Conservation (phyloP, 2,329 filamentous ascomycete genomes). For the Ophiostoma australiae region DNA sequence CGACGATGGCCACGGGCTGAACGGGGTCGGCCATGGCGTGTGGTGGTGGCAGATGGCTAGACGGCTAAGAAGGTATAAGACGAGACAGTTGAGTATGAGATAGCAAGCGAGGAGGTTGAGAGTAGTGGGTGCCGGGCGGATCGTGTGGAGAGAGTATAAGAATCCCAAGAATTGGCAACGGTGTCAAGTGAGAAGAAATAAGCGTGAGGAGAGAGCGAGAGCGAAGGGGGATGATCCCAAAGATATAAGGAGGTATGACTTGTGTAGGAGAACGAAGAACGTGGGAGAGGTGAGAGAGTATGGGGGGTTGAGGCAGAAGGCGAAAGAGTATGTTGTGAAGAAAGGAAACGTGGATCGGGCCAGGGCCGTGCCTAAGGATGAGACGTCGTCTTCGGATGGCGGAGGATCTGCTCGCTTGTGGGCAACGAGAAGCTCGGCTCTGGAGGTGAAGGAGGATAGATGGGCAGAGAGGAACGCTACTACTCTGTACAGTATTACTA, state of each 20-base stretch:
- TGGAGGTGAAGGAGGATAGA: neutral
- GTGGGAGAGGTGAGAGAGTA: neutral
- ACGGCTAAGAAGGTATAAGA: neutral
- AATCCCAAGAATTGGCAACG: neutral
- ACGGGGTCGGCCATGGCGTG: constrained; percentile 22
- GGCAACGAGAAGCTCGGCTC: neutral
- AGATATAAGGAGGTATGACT: neutral
- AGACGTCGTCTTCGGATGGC: neutral
- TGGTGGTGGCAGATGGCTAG: neutral
- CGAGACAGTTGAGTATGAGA: neutral
- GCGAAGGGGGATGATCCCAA: neutral
- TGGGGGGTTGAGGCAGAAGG: neutral
- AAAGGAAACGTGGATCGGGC: neutral
- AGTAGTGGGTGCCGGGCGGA: constrained; percentile 4
- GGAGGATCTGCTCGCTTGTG: neutral
- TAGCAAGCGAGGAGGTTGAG: neutral
- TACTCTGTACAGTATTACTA: no score
- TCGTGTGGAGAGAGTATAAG: constrained; percentile 7
- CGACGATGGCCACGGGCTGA: constrained; percentile 38
- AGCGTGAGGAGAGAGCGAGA: neutral
- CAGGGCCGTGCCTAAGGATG: neutral
- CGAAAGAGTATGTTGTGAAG: neutral
- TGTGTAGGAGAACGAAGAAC: neutral
- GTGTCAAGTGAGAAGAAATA: neutral
- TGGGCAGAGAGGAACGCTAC: neutral